Base-by-base conservation (phyloP, 176 grass and related monocot species). In the Ensete glaucum region DNA sequence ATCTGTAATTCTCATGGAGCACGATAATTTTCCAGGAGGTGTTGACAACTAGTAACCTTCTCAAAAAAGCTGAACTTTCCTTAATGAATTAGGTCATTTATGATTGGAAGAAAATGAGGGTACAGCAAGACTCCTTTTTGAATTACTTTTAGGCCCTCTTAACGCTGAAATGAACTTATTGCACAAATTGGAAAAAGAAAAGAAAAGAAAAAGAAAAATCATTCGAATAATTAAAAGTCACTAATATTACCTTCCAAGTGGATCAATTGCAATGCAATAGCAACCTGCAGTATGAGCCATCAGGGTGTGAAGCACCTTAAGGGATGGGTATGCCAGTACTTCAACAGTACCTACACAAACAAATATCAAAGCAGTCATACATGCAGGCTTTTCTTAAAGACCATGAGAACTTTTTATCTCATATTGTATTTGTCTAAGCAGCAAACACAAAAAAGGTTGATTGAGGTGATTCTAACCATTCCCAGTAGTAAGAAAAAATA, bases 401-500 rank as follows among this genome's bases (percentile, higher is more conserved):
- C 5, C 34, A 43, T 43, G 34, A 43, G 5, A 43, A 49, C 8
- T 49, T 12, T 26, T 11, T 25, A 65, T 64, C 20, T 11, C 4
- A 65, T 65, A 9, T 25, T 27, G 2, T 15, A 65, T 27, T 43
- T 22, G 14, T 16, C 27, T 5, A 69, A 29, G 26, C 16, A 67
- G 0, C 43, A 26, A 34, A 57, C 24, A 53, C 79, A 43, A 52
- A 70, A 20, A 20, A 50, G 13, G 11, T 13, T 52, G 6, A 8
- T 20, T 10, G 21, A 13, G 14, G 14, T 34, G 23, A 73, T 74
- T 51, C 64, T 89, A 83, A 99, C 95, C 95, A 79, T 89, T 88
- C 20, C 95, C 95, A 57, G 95, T 99, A 73, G 95, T 99, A 22
- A 99, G 90, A 78, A 99, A 99, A 85, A 99, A 99, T n/a, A 94